Evolutionary conservation across 2,329 filamentous ascomycete genomes (phyloP).

Genomic region (Shiraia sp.): DNA sequence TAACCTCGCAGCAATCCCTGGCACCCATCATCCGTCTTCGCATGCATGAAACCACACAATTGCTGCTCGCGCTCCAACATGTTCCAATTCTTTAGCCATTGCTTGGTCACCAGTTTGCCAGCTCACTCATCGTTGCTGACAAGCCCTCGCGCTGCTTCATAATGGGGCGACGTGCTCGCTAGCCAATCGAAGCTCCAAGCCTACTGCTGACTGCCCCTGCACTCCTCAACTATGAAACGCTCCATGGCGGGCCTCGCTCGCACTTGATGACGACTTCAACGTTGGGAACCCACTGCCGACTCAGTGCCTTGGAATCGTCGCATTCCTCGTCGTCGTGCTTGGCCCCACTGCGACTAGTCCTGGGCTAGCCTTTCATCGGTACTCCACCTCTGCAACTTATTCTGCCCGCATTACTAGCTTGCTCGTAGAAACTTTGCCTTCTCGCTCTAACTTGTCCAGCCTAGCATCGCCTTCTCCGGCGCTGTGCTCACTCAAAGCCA

Average conservation of each 20-base stretch:
- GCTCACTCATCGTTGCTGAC: constrained; percentile 28
- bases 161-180: constrained; percentile 10
- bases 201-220: constrained; percentile 7
- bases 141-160: constrained; percentile 19
- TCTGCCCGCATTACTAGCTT: constrained; percentile 1
- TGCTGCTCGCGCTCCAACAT: constrained; percentile 22
- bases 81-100: constrained; percentile 31
- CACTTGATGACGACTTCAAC: constrained; percentile 18
- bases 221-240: constrained; percentile 21
- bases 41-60: constrained; percentile 20
- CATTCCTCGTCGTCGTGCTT: constrained; percentile 11
- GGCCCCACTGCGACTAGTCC: constrained; percentile 16
- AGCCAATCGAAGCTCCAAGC: constrained; percentile 22
- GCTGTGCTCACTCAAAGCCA: too few relatives aligned
- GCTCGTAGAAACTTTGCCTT: background rate
- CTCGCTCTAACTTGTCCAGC: background rate
- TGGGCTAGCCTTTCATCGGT: constrained; percentile 15
- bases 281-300: constrained; percentile 9
- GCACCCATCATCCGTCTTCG: constrained; percentile 12
- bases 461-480: too few relatives aligned
- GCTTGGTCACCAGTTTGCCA: constrained; percentile 37
- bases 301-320: constrained; percentile 10
- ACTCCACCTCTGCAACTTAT: background rate
- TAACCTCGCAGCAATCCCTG: constrained; percentile 19
- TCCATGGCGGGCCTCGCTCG: constrained; percentile 11